These are phyloP conservation scores for Lolium multiflorum DNA, from an alignment of 176 grass and related monocot species.

Conservation along the genomic window DNA sequence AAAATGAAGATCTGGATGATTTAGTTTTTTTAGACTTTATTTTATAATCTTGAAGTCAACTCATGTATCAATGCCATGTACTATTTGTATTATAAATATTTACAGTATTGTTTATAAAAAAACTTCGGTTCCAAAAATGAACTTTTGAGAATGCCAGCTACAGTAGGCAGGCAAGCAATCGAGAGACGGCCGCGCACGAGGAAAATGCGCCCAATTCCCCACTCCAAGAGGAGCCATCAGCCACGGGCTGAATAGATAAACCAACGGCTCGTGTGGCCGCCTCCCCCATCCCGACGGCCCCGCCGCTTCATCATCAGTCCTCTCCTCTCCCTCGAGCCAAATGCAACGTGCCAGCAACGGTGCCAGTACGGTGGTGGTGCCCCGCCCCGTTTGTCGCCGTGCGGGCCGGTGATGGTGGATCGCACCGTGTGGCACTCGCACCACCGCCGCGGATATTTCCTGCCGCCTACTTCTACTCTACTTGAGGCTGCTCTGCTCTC, in stretches of 20 bases:
- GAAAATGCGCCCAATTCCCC: too few relatives aligned
- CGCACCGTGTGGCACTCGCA: neutral
- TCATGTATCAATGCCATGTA: too few relatives aligned
- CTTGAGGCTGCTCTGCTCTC: neutral
- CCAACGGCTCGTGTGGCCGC: neutral
- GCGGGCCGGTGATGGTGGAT: neutral
- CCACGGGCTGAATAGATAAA: neutral
- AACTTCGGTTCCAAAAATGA: too few relatives aligned
- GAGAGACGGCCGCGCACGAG: too few relatives aligned
- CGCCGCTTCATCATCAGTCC: neutral
- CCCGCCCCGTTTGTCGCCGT: neutral
- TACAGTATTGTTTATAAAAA: too few relatives aligned
- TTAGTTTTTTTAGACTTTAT: too few relatives aligned
- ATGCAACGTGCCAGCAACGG: neutral
- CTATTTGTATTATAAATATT: too few relatives aligned
- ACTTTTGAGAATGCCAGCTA: too few relatives aligned
- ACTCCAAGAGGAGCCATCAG: neutral
- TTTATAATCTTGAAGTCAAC: too few relatives aligned
- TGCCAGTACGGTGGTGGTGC: conserved; percentile 10
- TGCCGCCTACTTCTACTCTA: conserved; percentile 7
- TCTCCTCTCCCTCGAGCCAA: neutral
- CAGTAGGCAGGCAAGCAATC: too few relatives aligned
- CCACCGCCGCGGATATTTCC: neutral
- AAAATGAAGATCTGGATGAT: too few relatives aligned
- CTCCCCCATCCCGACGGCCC: neutral